phyloP scores from a whole-genome alignment of 306 rosid species.

The Cajanus cajan region DNA sequence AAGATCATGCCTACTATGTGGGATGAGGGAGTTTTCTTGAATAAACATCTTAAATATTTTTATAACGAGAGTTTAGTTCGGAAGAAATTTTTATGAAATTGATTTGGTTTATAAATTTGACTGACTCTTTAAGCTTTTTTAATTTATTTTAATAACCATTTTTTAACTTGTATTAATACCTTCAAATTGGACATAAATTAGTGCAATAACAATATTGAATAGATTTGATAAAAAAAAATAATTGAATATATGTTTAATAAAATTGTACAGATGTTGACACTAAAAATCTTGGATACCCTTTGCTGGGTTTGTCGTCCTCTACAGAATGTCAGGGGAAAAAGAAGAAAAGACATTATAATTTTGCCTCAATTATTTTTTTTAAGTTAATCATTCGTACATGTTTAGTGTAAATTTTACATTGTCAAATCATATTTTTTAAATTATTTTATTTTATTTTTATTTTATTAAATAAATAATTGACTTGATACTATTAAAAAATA shows the following conservation, averaged over 20 bases:
- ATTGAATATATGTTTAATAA: no score
- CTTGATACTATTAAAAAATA: no score
- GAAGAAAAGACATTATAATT: neutral
- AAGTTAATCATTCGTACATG: no score
- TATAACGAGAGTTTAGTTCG: neutral
- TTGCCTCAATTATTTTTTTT: neutral
- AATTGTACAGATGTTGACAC: no score
- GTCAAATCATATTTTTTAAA: no score
- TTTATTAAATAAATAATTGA: no score
- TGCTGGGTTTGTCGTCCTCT: neutral
- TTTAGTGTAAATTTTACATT: no score
- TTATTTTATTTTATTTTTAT: no score
- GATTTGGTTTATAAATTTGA: neutral
- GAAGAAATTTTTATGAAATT: neutral
- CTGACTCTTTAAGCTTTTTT: neutral
- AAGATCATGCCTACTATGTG: neutral
- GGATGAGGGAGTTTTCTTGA: neutral
- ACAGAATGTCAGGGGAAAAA: neutral
- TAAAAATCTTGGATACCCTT: neutral
- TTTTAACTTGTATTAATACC: no score
- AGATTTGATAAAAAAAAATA: no score
- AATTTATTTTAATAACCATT: neutral
- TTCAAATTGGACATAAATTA: no score
- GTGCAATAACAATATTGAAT: no score
- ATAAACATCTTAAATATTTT: neutral